Base-by-base conservation (phyloP, 805 yeast genomes). In the Saturnispora saitoi region DNA sequence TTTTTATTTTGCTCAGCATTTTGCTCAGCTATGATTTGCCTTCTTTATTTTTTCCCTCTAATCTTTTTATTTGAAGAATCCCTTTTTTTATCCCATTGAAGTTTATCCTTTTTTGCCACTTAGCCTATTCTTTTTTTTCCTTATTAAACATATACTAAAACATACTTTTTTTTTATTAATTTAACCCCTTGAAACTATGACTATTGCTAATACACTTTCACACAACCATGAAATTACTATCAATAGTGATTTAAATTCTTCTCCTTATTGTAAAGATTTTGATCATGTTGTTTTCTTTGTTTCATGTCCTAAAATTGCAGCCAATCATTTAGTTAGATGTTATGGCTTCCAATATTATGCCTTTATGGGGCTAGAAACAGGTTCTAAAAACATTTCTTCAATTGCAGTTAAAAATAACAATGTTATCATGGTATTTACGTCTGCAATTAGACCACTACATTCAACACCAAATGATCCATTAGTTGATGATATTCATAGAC, bases 201-300 rank as follows among this genome's bases (percentile, higher is more conserved):
- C 32, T 26, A 20, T 42, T 41, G 42, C 49, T 41, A 34, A 39
- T 15, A 10, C 26, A 7, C 11, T 36, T 11, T 6, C 20, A 22
- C 43, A 47, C 38, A 42, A 42, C 2, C 46, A 32, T 31, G 43
- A 36, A 3, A 43, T 47, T n/a, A 42, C 34, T 6, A 47, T 31
- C 20, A 29, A 19, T 17, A 22, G 39, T 10, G 4, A 42, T 3
- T 41, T 30, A 22, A 40, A 34, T 14, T 34, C 37, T 30, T 29
- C 38, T 12, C 31, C 42, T 14, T 43, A 43, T 12, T 48, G 52
- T 32, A 17, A 29, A 7, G 77, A 74, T n/a, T 85, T 81, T 58
- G 81, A 77, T 64, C 82, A 81, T 56, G 70, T 85, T 3, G 81
- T 83, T 12, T 77, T 83, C 71, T 83, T 81, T 51, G 83, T 81